Evolutionary conservation across 2,329 filamentous ascomycete genomes (phyloP).

Genomic region (Aquanectria penicillioides): DNA sequence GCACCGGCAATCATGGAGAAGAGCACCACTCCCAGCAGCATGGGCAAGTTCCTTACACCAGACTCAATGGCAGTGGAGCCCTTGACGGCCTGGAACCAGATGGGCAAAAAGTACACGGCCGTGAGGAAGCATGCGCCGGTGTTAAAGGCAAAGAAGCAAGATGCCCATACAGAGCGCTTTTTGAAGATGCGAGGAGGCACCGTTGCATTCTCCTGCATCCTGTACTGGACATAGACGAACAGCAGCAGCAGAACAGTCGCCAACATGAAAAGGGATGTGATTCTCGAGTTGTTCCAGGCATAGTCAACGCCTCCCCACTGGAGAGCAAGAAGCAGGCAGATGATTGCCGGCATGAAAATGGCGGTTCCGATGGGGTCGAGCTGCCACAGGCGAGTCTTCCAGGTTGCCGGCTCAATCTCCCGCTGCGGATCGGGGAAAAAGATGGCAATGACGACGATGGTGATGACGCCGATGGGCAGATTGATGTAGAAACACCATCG

Average conservation of each 20-base stretch:
- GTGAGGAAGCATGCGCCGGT: slow-evolving; percentile 48
- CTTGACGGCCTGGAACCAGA: slow-evolving; percentile 59
- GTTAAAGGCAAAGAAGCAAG: slow-evolving; percentile 49
- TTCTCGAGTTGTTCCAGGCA: slow-evolving; percentile 36
- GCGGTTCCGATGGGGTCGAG: slow-evolving; percentile 45
- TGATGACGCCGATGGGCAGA: slow-evolving; percentile 49
- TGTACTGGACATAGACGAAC: slow-evolving; percentile 52
- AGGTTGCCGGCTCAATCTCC: slow-evolving; percentile 37
- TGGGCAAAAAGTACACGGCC: slow-evolving; percentile 52
- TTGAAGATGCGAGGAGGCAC: slow-evolving; percentile 54
- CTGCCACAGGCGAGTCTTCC: slow-evolving; percentile 38
- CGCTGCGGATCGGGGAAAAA: slow-evolving; percentile 41
- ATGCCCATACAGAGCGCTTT: slow-evolving; percentile 51
- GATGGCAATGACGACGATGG: slow-evolving; percentile 44
- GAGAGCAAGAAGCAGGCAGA: slow-evolving; percentile 60
- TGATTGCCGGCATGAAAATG: slow-evolving; percentile 49
- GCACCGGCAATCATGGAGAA: slow-evolving; percentile 47
- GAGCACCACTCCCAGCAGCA: slow-evolving; percentile 51
- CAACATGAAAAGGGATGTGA: slow-evolving; percentile 45
- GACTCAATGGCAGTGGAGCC: slow-evolving; percentile 51
- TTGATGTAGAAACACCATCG: slow-evolving; percentile 56
- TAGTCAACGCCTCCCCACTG: slow-evolving; percentile 58
- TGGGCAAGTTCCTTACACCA: slow-evolving; percentile 53
- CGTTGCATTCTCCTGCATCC: slow-evolving; percentile 53
- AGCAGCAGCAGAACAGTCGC: slow-evolving; percentile 44